phyloP scores from a whole-genome alignment of 2,329 filamentous ascomycete species.

The Fusarium sp. region DNA sequence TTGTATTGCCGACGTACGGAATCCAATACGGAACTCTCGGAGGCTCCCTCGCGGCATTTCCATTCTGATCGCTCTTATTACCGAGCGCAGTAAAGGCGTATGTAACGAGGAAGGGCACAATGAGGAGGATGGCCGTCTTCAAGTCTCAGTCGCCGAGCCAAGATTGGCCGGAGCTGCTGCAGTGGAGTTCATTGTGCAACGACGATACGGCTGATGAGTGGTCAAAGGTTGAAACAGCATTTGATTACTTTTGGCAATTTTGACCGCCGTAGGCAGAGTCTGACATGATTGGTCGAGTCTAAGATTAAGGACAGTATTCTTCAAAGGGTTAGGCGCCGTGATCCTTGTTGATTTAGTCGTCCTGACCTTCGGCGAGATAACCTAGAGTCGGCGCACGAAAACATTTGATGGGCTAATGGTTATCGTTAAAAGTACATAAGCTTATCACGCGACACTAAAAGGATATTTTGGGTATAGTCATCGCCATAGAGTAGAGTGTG shows the following conservation, averaged over 20 bases:
- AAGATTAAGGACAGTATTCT: neutral
- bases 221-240: neutral
- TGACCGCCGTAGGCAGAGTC: neutral
- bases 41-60: conserved; percentile 7
- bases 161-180: neutral
- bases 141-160: neutral
- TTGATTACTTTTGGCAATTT: neutral
- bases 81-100: conserved; percentile 17
- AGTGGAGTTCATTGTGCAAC: conserved; percentile 16
- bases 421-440: too few species aligned
- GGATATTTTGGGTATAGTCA: too few species aligned
- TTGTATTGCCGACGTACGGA: conserved; percentile 28
- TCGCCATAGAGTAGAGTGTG: too few species aligned
- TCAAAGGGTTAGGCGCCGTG: neutral
- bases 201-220: neutral
- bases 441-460: too few species aligned
- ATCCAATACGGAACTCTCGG: conserved; percentile 38
- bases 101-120: conserved; percentile 18
- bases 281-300: neutral
- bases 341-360: too few species aligned
- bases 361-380: neutral
- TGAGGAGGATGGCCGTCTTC: neutral
- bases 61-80: conserved; percentile 17
- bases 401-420: too few species aligned
- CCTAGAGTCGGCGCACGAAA: neutral